Base-by-base conservation (phyloP, 441 rosid genomes). In the Biscutella auriculata region DNA sequence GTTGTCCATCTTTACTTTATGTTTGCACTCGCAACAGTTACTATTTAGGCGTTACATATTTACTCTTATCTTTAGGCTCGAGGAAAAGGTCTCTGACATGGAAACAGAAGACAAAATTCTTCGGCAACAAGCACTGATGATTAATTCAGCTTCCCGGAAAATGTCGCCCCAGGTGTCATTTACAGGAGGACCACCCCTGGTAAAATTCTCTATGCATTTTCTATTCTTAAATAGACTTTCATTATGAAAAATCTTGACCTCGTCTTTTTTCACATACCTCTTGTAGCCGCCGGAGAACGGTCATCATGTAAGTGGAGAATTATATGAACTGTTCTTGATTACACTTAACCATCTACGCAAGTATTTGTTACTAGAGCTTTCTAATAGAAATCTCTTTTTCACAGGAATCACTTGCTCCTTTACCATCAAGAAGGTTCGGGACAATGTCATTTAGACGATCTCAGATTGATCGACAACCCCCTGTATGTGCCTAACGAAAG, bases 251-350 rank as follows among this genome's bases (percentile, higher is more conserved):
- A 5, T 32, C 68, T 49, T 61, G 45, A 67, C 53, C 60, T 30
- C 53, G 34, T 62, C 56, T 60, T 62, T 1, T 59, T 65, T 76
- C 57, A 40, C 45, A 34, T 60, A 48, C 47, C 32, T 65, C 34
- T 66, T 77, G 70, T 88, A 87, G 99, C 71, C 81, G 65, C 40
- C 62, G 74, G 91, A 82, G 79, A 85, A 94, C 59, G 95, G 96
- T 63, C 76, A 82, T 78, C 77, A 62, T 65, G 96, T 82, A 70
- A 74, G 92, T 77, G 71, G 60, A 63, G 17, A 74, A 57, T 36
- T 15, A 44, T 33, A 44, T 53, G 14, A 52, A 33, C 43, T 63
- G 16, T 48, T 58, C 49, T 62, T 60, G 40, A 21, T n/a, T 50
- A 56, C 40, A 41, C 53, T 51, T 16, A 23, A 67, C 62, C 27